These are phyloP conservation scores for Didymella glomerata DNA, from an alignment of 2,329 filamentous ascomycete genomes.

Conservation along the genomic window DNA sequence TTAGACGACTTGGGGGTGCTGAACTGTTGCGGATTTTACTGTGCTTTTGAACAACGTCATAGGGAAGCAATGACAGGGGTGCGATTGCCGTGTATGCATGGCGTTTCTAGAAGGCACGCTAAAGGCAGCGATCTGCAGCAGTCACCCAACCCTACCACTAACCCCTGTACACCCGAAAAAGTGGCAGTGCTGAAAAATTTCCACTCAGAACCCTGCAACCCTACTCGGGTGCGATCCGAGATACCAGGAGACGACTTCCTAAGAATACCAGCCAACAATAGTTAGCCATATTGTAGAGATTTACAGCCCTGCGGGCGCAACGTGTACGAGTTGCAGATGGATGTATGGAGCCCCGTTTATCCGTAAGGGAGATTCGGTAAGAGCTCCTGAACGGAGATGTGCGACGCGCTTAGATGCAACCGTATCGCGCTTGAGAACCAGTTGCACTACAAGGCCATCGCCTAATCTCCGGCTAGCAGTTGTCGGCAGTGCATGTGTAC, in stretches of 20 bases:
- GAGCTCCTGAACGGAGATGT: conserved; percentile 17
- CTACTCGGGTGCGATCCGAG: conserved; percentile 38
- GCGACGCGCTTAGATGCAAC: conserved; percentile 19
- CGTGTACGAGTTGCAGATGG: conserved; percentile 11
- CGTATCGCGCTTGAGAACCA: conserved; percentile 11
- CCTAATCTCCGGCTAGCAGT: conserved; percentile 12
- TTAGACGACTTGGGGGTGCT: conserved; percentile 33
- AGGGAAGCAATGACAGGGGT: conserved; percentile 27
- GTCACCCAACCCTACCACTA: conserved; percentile 14
- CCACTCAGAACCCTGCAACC: conserved; percentile 17
- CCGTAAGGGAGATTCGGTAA: conserved; percentile 7
- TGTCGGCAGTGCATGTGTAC: conserved; percentile 3
- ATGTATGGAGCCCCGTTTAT: conserved; percentile 2
- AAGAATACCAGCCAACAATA: conserved; percentile 34
- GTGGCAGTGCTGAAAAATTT: conserved; percentile 28
- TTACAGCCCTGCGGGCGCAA: conserved; percentile 20
- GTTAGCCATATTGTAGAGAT: conserved; percentile 19
- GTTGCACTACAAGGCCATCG: conserved; percentile 15
- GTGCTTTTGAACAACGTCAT: conserved; percentile 25
- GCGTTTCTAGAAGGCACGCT: conserved; percentile 31
- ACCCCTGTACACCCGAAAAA: conserved; percentile 13
- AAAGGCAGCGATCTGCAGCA: conserved; percentile 26
- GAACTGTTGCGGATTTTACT: conserved; percentile 32
- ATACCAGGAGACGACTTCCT: conserved; percentile 20
- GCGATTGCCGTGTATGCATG: conserved; percentile 21